Percentiles rank a stretch among this genome's conserved stretches.
Conservation (phyloP, 768 basidiomycete genomes). For the Rossbeevera mucosa region DNA sequence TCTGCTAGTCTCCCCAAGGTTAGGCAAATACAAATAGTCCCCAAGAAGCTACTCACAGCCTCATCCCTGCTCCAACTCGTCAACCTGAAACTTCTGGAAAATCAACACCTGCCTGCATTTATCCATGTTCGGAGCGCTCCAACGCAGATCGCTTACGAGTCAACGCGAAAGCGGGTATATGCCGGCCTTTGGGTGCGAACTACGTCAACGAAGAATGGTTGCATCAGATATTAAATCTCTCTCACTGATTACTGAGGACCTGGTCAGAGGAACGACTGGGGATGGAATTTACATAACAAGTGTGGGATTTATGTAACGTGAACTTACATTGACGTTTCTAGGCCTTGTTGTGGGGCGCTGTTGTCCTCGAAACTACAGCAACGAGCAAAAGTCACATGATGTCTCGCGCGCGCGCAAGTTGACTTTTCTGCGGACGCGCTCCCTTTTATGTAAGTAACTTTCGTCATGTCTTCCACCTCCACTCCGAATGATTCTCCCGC, state of each 20-base stretch:
- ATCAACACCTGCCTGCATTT: background rate
- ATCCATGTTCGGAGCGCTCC: background rate
- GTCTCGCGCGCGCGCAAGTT: slow-evolving; percentile 28
- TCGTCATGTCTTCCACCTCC: slow-evolving; percentile 49
- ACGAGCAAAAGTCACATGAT: slow-evolving; percentile 22
- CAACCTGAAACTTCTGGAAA: background rate
- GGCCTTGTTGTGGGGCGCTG: too few relatives aligned
- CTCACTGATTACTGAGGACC: background rate
- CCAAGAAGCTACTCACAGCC: slow-evolving; percentile 13
- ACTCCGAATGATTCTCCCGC: slow-evolving; percentile 67
- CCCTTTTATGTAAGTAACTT: background rate
- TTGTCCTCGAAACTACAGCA: background rate
- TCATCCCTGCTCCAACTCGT: background rate
- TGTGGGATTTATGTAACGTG: background rate
- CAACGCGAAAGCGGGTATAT: slow-evolving; percentile 3
- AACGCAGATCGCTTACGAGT: background rate
- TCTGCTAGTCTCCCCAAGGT: slow-evolving; percentile 6
- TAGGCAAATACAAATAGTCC: slow-evolving; percentile 20
- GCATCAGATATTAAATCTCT: background rate
- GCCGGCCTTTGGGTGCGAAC: slow-evolving; percentile 11
- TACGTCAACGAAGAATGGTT: background rate
- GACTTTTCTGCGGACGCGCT: slow-evolving; percentile 17
- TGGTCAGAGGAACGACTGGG: background rate
- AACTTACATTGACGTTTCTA: too few relatives aligned
- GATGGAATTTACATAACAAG: background rate